A percentile compares a stretch with the other conserved stretches of the same genome.
phyloP scores from a whole-genome alignment of 805 yeast genomes.

The Candida dajiaensis region DNA sequence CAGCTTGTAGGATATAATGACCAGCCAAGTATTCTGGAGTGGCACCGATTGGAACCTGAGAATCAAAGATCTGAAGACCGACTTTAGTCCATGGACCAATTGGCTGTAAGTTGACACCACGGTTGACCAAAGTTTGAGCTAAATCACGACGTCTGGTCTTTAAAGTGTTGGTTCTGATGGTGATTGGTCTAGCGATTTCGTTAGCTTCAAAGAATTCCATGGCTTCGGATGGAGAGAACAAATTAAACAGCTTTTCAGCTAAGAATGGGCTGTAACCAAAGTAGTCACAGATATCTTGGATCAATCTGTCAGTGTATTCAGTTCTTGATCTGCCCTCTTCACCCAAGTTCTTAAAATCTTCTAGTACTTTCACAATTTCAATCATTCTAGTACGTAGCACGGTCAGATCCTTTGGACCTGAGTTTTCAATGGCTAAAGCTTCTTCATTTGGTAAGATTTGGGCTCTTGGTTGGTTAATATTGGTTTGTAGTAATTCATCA shows the following conservation, averaged over 20 bases:
- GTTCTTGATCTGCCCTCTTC: slow-evolving; percentile 85
- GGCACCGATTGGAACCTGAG: slow-evolving; percentile 99
- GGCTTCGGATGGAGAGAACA: slow-evolving; percentile 93
- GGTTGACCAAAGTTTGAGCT: slow-evolving; percentile 89
- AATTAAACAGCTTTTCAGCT: slow-evolving; percentile 88
- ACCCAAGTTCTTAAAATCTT: slow-evolving; percentile 75
- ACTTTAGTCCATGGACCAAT: slow-evolving; percentile 98
- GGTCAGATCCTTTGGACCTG: slow-evolving; percentile 68
- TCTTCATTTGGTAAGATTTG: slow-evolving; percentile 68
- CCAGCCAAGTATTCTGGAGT: slow-evolving; percentile 99
- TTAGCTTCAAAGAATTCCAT: slow-evolving; percentile 98
- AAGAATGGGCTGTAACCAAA: slow-evolving; percentile 89
- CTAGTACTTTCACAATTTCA: slow-evolving; percentile 90
- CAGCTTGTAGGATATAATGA: slow-evolving; percentile 96
- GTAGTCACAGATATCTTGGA: slow-evolving; percentile 84
- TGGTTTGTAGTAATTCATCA: slow-evolving; percentile 53
- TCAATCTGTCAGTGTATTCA: slow-evolving; percentile 71
- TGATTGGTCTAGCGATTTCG: slow-evolving; percentile 93
- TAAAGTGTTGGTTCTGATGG: slow-evolving; percentile 95
- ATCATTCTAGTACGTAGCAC: slow-evolving; percentile 89
- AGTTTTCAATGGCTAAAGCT: slow-evolving; percentile 43
- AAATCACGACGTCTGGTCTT: slow-evolving; percentile 92
- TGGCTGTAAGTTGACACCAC: slow-evolving; percentile 97
- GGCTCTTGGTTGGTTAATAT: slow-evolving; percentile 65
- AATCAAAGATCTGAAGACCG: slow-evolving; percentile 94